Conservation (phyloP, 148 eudicot genomes). For the Rhododendron ferrugineum region DNA sequence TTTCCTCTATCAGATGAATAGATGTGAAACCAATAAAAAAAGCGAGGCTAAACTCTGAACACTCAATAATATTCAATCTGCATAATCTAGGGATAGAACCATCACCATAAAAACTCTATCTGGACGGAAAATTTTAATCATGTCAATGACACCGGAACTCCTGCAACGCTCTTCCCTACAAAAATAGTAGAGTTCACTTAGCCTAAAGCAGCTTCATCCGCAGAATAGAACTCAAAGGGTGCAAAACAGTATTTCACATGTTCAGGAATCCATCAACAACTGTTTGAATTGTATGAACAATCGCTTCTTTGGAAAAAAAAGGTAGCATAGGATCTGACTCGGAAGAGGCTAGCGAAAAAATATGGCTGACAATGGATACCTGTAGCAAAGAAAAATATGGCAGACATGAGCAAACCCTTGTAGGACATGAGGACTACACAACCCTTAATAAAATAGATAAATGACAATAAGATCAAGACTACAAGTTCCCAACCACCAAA, state of each 20-base stretch:
- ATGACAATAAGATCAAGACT: neutral
- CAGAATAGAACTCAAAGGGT: constrained; percentile 11
- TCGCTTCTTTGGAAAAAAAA: constrained; percentile 51
- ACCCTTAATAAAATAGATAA: neutral
- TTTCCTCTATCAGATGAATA: neutral
- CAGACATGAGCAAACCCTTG: neutral
- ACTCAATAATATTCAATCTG: neutral
- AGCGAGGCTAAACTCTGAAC: neutral
- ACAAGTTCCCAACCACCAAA: neutral
- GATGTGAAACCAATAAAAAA: neutral
- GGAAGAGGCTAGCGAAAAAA: constrained; percentile 66
- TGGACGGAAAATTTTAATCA: constrained; percentile 82
- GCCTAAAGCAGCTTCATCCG: neutral
- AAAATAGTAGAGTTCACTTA: constrained; percentile 9
- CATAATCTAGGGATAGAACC: constrained; percentile 5
- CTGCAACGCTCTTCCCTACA: constrained; percentile 52
- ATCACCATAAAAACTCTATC: constrained; percentile 93
- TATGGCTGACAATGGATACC: constrained; percentile 82
- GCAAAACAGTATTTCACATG: constrained; percentile 34
- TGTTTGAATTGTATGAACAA: constrained; percentile 63
- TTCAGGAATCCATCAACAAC: constrained; percentile 95
- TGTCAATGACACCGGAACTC: constrained; percentile 61
- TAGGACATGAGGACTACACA: neutral
- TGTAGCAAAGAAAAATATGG: constrained; percentile 20
- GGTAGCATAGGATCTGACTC: constrained; percentile 62